Conservation (phyloP, 1,139 yeast genomes). For the Suhomyces coccinellae region DNA sequence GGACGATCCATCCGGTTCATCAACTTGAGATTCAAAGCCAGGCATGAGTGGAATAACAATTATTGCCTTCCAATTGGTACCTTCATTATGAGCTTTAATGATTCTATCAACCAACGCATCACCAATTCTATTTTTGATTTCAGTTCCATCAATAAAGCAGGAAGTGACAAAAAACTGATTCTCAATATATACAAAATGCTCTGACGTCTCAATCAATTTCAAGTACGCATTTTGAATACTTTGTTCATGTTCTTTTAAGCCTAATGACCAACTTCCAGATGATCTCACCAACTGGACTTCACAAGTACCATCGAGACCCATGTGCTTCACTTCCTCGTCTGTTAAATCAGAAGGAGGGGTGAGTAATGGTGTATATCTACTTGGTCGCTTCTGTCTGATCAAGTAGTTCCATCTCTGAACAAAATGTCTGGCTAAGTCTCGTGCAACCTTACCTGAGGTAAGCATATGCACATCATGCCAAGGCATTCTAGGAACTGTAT, state of each 20-base stretch:
- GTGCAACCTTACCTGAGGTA: constrained; percentile 91
- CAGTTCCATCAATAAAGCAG: constrained; percentile 81
- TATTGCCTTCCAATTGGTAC: constrained; percentile 84
- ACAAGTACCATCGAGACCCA: constrained; percentile 81
- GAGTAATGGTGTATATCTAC: constrained; percentile 86
- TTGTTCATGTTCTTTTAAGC: constrained; percentile 78
- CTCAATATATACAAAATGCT: constrained; percentile 91
- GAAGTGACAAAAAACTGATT: constrained; percentile 93
- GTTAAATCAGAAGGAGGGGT: constrained; percentile 91
- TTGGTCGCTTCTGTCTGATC: constrained; percentile 89
- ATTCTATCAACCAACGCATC: constrained; percentile 96
- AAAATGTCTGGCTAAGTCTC: constrained; percentile 91
- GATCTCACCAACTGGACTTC: constrained; percentile 89
- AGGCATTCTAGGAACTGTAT: constrained; percentile 88
- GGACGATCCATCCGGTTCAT: constrained; percentile 89
- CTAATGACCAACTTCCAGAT: constrained; percentile 90
- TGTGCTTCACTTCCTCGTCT: constrained; percentile 60
- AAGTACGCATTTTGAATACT: constrained; percentile 93
- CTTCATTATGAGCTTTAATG: constrained; percentile 78
- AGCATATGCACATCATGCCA: constrained; percentile 99
- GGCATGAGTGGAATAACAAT: constrained; percentile 96
- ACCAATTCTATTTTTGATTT: constrained; percentile 86
- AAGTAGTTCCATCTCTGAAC: constrained; percentile 97
- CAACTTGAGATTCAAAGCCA: constrained; percentile 93
- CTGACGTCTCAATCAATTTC: constrained; percentile 85